phyloP scores from a whole-genome alignment of 768 basidiomycete species.

The Amyloporia xantha region DNA sequence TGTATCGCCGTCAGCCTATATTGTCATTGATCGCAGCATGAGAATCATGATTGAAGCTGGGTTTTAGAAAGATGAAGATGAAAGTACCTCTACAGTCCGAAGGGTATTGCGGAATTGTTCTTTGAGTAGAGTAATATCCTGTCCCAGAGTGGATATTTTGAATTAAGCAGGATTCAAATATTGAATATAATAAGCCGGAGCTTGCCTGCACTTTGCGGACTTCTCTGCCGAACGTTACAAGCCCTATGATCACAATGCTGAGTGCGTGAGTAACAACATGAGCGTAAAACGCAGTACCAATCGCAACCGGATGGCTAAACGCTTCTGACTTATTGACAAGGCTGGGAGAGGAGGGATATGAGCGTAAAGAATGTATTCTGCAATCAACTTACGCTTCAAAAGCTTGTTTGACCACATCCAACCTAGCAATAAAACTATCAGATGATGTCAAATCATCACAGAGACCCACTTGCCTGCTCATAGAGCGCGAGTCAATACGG shows the following conservation, averaged over 20 bases:
- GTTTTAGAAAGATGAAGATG: no score
- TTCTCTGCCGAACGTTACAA: constrained; percentile 1
- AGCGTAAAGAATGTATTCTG: not conserved
- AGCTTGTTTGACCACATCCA: constrained; percentile 6
- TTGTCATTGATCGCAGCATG: not conserved
- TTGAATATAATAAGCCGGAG: no score
- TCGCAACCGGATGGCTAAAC: constrained; percentile 1
- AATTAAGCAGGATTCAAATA: no score
- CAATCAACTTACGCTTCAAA: constrained; percentile 3
- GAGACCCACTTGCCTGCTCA: not conserved
- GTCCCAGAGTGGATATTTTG: no score
- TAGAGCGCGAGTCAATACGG: not conserved
- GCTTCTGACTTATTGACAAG: constrained; percentile 3
- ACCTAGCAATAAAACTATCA: not conserved
- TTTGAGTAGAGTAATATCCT: not conserved
- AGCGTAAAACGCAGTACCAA: not conserved
- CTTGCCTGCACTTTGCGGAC: constrained; percentile 1
- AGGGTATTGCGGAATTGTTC: not conserved
- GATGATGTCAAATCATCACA: not conserved
- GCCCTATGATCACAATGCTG: not conserved
- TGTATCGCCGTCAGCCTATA: constrained; percentile 1
- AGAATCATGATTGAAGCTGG: not conserved
- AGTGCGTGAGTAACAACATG: not conserved
- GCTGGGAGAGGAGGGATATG: not conserved
- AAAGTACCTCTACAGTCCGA: not conserved